Evolutionary conservation across 2,329 filamentous ascomycete genomes (phyloP).

Genomic region (Xylariaceae sp.): DNA sequence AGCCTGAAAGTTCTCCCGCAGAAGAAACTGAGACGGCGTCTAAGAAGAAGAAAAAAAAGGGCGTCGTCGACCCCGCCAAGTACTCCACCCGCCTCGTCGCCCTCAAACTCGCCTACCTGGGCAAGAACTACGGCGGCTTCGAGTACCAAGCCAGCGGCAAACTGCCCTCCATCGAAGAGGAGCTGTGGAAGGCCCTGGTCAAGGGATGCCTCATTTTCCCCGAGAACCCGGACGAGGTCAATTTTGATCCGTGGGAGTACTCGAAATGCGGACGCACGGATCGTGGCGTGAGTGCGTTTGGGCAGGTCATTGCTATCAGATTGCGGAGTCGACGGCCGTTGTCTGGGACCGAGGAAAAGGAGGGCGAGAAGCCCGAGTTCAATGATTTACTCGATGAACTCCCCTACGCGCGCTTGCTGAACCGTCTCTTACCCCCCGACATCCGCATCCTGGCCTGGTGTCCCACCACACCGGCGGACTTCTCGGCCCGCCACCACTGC

Average conservation of each 20-base stretch:
- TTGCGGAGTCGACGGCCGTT: conserved; percentile 74
- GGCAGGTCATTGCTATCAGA: conserved; percentile 81
- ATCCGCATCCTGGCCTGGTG: conserved; percentile 94
- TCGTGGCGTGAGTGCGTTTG: conserved; percentile 89
- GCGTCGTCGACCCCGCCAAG: conserved; percentile 68
- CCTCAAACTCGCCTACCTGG: conserved; percentile 89
- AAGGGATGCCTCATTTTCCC: conserved; percentile 79
- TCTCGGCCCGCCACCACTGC: conserved; percentile 90
- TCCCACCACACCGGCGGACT: conserved; percentile 68
- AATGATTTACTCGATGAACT: conserved; percentile 76
- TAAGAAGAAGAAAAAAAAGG: conserved; percentile 42
- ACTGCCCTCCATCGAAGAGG: conserved; percentile 82
- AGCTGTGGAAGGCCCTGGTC: conserved; percentile 84
- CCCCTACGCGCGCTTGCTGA: conserved; percentile 75
- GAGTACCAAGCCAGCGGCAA: conserved; percentile 74
- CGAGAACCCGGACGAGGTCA: conserved; percentile 55
- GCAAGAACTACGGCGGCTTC: conserved; percentile 86
- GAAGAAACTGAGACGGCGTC: conserved; percentile 30
- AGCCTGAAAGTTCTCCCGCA: background rate
- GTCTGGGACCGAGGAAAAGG: conserved; percentile 28
- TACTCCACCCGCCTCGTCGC: conserved; percentile 83
- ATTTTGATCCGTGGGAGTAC: conserved; percentile 83
- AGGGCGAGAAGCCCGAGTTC: conserved; percentile 35
- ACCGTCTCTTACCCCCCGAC: conserved; percentile 80
- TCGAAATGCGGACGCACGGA: conserved; percentile 95